Evolutionary conservation across 345 rosid species (phyloP).

Genomic region (Camelina sativa): DNA sequence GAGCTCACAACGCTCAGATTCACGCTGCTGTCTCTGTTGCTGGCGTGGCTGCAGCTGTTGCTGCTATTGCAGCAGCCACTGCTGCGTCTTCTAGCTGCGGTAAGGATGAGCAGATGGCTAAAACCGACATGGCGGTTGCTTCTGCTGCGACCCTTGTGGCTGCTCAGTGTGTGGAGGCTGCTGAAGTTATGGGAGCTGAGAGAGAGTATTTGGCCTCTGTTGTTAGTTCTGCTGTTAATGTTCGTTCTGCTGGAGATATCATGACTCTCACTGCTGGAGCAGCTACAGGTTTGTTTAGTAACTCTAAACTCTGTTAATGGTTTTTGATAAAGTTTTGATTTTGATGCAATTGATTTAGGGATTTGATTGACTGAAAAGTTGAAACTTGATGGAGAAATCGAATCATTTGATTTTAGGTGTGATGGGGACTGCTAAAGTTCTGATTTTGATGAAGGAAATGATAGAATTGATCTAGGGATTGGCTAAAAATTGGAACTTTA

Average conservation of each 20-base stretch:
- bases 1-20: constrained; percentile 86
- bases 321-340: not conserved
- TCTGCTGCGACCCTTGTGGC: constrained; percentile 86
- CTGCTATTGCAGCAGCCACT: constrained; percentile 82
- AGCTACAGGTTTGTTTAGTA: constrained; percentile 75
- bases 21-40: constrained; percentile 86
- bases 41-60: constrained; percentile 86
- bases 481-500: not conserved
- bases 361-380: not conserved
- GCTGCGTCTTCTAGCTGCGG: constrained; percentile 70
- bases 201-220: constrained; percentile 79
- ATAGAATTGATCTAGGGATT: not conserved
- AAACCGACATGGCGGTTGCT: constrained; percentile 86
- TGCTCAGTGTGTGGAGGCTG: constrained; percentile 88
- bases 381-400: not conserved
- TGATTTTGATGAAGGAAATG: constrained; percentile 2
- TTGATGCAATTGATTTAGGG: constrained; percentile 3
- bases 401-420: not conserved
- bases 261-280: constrained; percentile 92
- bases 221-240: constrained; percentile 80
- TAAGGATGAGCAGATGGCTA: constrained; percentile 84
- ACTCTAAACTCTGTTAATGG: not conserved
- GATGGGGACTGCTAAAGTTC: constrained; percentile 12
- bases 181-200: constrained; percentile 91
- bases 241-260: constrained; percentile 80